A percentile compares a stretch with the other conserved stretches of the same genome.
These are phyloP conservation scores for Marasmius sp. DNA, from an alignment of 1,284 basidiomycete species.

Conservation along the genomic window DNA sequence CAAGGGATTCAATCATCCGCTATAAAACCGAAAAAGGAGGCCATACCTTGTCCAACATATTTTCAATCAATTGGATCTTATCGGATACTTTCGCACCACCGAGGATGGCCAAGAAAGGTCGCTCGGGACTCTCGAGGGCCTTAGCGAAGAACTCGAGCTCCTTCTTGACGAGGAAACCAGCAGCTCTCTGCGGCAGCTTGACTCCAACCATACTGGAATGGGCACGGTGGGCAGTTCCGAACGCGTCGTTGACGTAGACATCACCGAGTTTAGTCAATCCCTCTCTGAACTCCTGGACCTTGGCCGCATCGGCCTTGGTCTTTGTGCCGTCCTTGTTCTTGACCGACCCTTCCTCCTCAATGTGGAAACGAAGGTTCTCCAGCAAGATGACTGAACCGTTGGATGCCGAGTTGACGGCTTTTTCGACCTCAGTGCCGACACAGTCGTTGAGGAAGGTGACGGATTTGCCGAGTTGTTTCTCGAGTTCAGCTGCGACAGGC, in stretches of 20 bases:
- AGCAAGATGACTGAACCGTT: constrained; percentile 87
- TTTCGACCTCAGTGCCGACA: constrained; percentile 85
- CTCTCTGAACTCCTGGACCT: constrained; percentile 85
- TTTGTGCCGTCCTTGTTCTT: constrained; percentile 94
- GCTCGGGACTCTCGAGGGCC: constrained; percentile 91
- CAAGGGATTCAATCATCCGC: constrained; percentile 4
- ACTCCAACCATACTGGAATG: constrained; percentile 99
- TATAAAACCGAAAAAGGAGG: neutral
- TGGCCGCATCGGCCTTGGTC: constrained; percentile 86
- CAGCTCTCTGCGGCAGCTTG: constrained; percentile 89
- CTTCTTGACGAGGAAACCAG: constrained; percentile 98
- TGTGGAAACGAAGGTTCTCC: constrained; percentile 98
- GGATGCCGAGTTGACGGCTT: constrained; percentile 70
- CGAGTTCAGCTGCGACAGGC: constrained; percentile 79
- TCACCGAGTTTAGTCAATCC: constrained; percentile 91
- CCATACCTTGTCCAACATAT: constrained; percentile 95
- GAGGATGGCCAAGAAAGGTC: constrained; percentile 97
- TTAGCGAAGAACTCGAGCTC: constrained; percentile 99
- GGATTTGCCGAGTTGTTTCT: constrained; percentile 65
- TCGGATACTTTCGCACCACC: constrained; percentile 99
- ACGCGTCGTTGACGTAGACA: constrained; percentile 98
- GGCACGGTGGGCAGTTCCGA: constrained; percentile 97
- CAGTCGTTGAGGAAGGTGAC: constrained; percentile 88
- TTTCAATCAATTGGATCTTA: constrained; percentile 98
- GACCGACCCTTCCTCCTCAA: constrained; percentile 94